These are phyloP conservation scores for Dimargaris xerosporica DNA, from an alignment of 192 early-diverging fungal species.

Conservation along the genomic window DNA sequence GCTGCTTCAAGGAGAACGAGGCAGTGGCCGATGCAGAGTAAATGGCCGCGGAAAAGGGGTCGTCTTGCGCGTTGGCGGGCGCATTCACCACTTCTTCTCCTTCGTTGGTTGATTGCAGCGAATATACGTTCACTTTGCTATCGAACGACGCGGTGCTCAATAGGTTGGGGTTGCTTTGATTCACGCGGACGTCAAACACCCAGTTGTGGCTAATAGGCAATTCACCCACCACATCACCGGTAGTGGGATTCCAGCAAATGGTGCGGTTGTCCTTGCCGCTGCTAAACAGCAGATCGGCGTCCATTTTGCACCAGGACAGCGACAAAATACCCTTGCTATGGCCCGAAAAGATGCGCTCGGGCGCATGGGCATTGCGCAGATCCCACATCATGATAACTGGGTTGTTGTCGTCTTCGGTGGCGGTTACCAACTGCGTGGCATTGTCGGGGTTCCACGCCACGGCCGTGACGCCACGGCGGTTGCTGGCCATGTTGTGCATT, in stretches of 20 bases:
- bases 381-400: slow-evolving; percentile 90
- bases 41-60: slow-evolving; percentile 56
- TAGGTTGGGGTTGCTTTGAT: slow-evolving; percentile 83
- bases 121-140: slow-evolving; percentile 77
- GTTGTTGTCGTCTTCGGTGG: slow-evolving; percentile 80
- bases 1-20: slow-evolving; percentile 51
- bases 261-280: slow-evolving; percentile 93
- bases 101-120: slow-evolving; percentile 40
- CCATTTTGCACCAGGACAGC: slow-evolving; percentile 89
- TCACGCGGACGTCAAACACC: slow-evolving; percentile 95
- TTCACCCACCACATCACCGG: slow-evolving; percentile 76
- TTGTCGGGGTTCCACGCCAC: slow-evolving; percentile 88
- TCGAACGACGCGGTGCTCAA: slow-evolving; percentile 82
- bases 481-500: slow-evolving; percentile 18
- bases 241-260: slow-evolving; percentile 80
- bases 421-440: slow-evolving; percentile 87
- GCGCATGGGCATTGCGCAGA: slow-evolving; percentile 85
- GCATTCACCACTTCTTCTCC: slow-evolving; percentile 14
- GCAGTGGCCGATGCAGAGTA: slow-evolving; percentile 20
- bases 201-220: slow-evolving; percentile 76
- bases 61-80: slow-evolving; percentile 24
- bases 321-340: slow-evolving; percentile 86
- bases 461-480: slow-evolving; percentile 61
- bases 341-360: slow-evolving; percentile 66
- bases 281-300: slow-evolving; percentile 79